Evolutionary conservation across 1,139 yeast species (phyloP), one percentile per base, ranked within the genome.

Genomic region (Hyphopichia wangnamkhiaoensis): DNA sequence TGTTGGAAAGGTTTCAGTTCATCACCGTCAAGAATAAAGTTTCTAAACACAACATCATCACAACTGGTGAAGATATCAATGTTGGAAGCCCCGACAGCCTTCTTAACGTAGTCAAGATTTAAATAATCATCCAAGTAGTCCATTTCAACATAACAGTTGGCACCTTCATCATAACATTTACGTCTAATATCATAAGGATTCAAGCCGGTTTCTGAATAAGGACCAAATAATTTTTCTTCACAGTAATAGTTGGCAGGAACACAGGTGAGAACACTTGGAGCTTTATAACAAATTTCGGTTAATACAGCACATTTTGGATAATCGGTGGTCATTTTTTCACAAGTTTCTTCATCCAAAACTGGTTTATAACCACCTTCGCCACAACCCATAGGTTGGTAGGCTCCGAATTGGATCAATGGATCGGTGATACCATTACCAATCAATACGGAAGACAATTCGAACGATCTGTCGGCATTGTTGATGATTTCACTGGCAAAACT

Each of bases 391-490:
- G 91, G 91, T 54, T 79, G 79, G 61, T 85, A 85, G 57, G 76
- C 76, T 40, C 74, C 79, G 53, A 79, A 76, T 61, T 87, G 95
- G 40, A 79, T 68, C 46, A 82, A 71, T 2, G 93, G 74, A 56
- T 87, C 94, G 18, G 94, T 85, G 47, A 86, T 76, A 40, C 95
- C 95, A 61, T 87, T 87, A 29, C 96, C 96, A 51, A 87, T 86
- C 57, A 87, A 60, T 4, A 86, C 80, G 2, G 94, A 85, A 10
- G 79, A 61, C 52, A 87, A 73, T 48, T 85, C 79, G 59, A 87
- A 86, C 15, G 77, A 65, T 44, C 85, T 74, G 54, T 82, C 87
- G 15, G 80, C 79, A 57, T 81, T 80, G 46, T 66, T 70, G 44
- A 84, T 63, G 46, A 88, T 85, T 56, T 85, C 94, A 35, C 76